A percentile compares a stretch with the other conserved stretches of the same genome.
Conservation (phyloP, 169 alveolate genomes). For the Ichthyophthirius multifiliis region DNA sequence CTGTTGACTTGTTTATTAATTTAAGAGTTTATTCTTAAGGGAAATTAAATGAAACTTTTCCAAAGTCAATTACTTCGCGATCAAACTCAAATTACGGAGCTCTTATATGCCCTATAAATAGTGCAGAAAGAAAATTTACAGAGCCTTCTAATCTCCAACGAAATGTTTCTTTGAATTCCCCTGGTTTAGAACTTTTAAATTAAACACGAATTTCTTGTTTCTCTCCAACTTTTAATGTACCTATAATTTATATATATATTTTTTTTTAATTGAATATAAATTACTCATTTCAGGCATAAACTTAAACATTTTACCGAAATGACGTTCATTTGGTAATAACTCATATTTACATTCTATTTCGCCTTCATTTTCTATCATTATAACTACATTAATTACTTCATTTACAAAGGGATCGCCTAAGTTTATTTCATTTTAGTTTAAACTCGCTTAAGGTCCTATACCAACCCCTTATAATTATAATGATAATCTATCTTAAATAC, state of each 20-base stretch:
- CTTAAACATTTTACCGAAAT: conserved; percentile 86
- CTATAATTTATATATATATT: conserved; percentile 13
- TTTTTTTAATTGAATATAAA: not conserved
- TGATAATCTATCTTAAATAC: conserved; percentile 90
- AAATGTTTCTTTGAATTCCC: conserved; percentile 92
- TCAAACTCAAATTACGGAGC: conserved; percentile 93
- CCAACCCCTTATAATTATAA: conserved; percentile 89
- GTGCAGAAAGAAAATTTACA: conserved; percentile 81
- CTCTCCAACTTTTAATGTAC: conserved; percentile 86
- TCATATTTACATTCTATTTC: conserved; percentile 86
- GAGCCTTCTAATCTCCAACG: conserved; percentile 88
- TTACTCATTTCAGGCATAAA: conserved; percentile 47
- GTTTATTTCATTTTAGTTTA: conserved; percentile 84
- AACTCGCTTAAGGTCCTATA: conserved; percentile 91
- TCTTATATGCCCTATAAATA: conserved; percentile 90
- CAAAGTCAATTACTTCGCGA: conserved; percentile 88
- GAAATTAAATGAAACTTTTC: conserved; percentile 89
- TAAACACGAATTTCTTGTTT: conserved; percentile 74
- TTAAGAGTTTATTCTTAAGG: conserved; percentile 83
- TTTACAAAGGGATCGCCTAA: conserved; percentile 90
- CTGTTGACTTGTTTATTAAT: conserved; percentile 90
- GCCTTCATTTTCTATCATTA: conserved; percentile 86
- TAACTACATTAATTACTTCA: conserved; percentile 70
- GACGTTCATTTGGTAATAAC: conserved; percentile 85
- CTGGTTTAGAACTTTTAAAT: conserved; percentile 86